A percentile compares a stretch with the other conserved stretches of the same genome.
Conservation (phyloP, 192 early-diverging fungal genomes). For the Rhizoclosmatium sp. region DNA sequence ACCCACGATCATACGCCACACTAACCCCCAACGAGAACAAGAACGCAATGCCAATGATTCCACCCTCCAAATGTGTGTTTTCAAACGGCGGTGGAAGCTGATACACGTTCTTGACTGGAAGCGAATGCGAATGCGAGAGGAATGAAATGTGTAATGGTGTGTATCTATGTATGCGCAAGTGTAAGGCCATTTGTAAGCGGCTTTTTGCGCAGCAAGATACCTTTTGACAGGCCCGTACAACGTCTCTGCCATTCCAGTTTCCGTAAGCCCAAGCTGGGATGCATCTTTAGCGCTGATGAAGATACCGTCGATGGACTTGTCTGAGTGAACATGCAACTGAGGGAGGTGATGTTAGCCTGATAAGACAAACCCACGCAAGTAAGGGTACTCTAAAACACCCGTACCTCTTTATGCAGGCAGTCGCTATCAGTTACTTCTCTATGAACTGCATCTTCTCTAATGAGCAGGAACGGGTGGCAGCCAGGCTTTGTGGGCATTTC, state of each 20-base stretch:
- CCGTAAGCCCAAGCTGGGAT: neutral
- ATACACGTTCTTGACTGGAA: constrained; percentile 21
- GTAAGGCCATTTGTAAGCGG: neutral
- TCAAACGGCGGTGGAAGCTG: constrained; percentile 10
- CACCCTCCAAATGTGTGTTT: constrained; percentile 1
- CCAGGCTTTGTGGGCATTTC: constrained; percentile 3
- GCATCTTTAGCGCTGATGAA: constrained; percentile 17
- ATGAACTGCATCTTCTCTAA: constrained; percentile 1
- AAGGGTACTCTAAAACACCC: neutral
- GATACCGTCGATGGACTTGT: constrained; percentile 33
- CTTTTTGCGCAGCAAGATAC: neutral
- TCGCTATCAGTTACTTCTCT: constrained; percentile 16
- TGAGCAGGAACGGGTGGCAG: constrained; percentile 31
- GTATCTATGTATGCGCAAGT: neutral
- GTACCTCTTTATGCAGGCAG: constrained; percentile 25
- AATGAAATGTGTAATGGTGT: constrained; percentile 30
- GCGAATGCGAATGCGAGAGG: constrained; percentile 25
- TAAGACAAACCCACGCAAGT: neutral
- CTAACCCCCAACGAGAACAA: constrained; percentile 18
- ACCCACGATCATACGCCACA: constrained; percentile 30
- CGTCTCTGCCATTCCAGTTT: constrained; percentile 17
- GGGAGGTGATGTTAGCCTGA: neutral
- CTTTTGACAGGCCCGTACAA: constrained; percentile 13
- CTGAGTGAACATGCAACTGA: constrained; percentile 25
- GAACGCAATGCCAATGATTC: constrained; percentile 22